These are phyloP conservation scores for Trichoderma koningii DNA, from an alignment of 2,329 filamentous ascomycete genomes.

Conservation along the genomic window DNA sequence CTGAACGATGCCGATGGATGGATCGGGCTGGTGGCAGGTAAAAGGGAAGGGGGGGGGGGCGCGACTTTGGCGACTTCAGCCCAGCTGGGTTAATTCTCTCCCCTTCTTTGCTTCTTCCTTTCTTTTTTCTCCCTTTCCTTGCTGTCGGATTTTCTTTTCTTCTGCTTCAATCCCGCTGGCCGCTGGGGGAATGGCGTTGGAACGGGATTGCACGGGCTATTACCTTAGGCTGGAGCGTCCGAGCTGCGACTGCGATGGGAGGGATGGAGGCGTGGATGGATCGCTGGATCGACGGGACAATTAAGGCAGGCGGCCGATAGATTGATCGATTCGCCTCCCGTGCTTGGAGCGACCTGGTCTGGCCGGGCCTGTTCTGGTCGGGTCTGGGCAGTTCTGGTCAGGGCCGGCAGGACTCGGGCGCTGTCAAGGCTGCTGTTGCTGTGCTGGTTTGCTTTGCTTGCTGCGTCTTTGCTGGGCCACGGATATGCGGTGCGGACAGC, in stretches of 20 bases:
- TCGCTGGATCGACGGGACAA: slow-evolving; percentile 13
- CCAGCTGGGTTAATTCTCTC: neutral
- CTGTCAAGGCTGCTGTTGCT: neutral
- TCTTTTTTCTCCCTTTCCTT: neutral
- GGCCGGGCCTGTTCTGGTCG: no score
- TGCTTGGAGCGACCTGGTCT: neutral
- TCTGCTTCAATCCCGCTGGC: neutral
- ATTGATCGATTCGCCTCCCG: neutral
- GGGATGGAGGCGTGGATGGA: neutral
- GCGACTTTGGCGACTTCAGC: slow-evolving; percentile 1
- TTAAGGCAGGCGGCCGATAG: neutral
- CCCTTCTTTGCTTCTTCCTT: neutral
- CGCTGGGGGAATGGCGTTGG: neutral
- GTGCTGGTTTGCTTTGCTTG: no score
- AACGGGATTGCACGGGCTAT: neutral
- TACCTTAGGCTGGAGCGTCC: neutral
- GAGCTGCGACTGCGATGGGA: neutral
- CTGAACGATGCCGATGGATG: slow-evolving; percentile 14
- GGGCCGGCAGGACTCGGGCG: neutral
- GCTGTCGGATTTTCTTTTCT: neutral
- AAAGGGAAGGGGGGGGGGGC: neutral
- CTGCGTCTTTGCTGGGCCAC: slow-evolving; percentile 1
- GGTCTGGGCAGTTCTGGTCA: no score
- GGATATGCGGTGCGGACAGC: slow-evolving; percentile 21
- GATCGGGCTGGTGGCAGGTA: neutral